Evolutionary conservation across 1,139 yeast genomes (phyloP), one percentile per base, ranked within the genome.

Genomic region (Yamadazyma triangularis): DNA sequence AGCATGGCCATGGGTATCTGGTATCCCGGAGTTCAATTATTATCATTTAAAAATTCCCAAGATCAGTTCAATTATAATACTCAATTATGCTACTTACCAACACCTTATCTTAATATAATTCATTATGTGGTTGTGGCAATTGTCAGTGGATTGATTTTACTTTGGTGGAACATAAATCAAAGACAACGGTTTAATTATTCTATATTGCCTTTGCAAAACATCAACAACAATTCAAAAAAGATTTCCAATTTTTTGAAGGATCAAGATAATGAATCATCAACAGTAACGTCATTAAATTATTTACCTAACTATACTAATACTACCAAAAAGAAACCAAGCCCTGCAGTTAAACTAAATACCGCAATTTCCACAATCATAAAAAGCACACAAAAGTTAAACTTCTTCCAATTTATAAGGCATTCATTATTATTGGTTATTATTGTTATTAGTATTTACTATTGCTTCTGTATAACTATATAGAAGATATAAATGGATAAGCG

Each of bases 1-100:
- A 69, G 77, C 27, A 70, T 75, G 77, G 79, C 80, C 15, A 74
- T 73, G 79, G 79, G 80, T 2, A 70, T 72, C 21, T 47, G 53
- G 31, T 53, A 54, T 26, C 81, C 81, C 0, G 80, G 77, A 0
- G 76, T 74, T 3, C 77, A 74, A 43, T 42, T 74, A 25, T 47
- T 75, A 7, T 51, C 75, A 0, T 57, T 62, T 41, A 28, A 44
- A 2, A 48, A 47, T 28, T 14, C 25, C 2, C 45, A 41, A 23
- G 47, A 50, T 8, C 39, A 39, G 12, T 56, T 58, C 37, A 38
- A 44, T 4, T 70, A 67, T 42, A 49, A 57, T n/a, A 67, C 73
- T 2, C 42, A 51, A 4, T 47, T 73, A 18, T 75, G 81, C 48
- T 69, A 67, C 46, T 48, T 70, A 27, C 73, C 73, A 8, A 55